Percentiles rank a stretch among this genome's conserved stretches.
Evolutionary conservation across 225 moss, liverwort and hornwort species (phyloP).

Genomic region (Asterella californica): DNA sequence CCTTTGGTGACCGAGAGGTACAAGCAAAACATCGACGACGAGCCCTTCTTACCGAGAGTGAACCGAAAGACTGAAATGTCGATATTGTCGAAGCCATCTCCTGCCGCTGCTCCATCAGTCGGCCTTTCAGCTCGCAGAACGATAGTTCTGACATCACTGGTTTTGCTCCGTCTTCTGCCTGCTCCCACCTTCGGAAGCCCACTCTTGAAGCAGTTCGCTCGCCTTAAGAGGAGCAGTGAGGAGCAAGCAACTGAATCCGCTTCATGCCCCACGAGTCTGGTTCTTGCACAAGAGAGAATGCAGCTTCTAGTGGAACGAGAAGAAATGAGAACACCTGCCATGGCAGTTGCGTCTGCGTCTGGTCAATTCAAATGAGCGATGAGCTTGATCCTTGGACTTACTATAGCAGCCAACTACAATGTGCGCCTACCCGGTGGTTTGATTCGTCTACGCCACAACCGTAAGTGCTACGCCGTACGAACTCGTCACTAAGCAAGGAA

Average conservation of each 20-base stretch:
- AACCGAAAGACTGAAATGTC: conserved; percentile 74
- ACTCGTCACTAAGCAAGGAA: too few species aligned
- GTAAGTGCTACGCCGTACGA: too few species aligned
- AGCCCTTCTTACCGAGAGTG: conserved; percentile 54
- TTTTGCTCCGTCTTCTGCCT: not conserved
- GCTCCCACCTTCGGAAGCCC: not conserved
- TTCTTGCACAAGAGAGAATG: not conserved
- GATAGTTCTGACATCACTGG: not conserved
- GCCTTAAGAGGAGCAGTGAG: not conserved
- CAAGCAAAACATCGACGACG: not conserved
- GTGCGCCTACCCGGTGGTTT: too few species aligned
- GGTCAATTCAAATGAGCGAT: not conserved
- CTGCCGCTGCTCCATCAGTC: conserved; percentile 2
- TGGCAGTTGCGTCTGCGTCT: not conserved
- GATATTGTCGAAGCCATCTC: conserved; percentile 28
- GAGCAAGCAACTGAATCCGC: not conserved
- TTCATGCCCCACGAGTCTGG: not conserved
- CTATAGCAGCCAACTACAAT: too few species aligned
- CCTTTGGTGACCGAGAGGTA: not conserved
- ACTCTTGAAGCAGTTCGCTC: not conserved
- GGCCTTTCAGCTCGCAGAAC: conserved; percentile 6
- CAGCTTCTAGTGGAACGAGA: not conserved
- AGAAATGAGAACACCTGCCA: not conserved
- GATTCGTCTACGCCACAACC: too few species aligned
- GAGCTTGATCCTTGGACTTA: too few species aligned